Evolutionary conservation across 169 alveolate species (phyloP), one percentile per base, ranked within the genome.

Genomic region (Theileria equi): DNA sequence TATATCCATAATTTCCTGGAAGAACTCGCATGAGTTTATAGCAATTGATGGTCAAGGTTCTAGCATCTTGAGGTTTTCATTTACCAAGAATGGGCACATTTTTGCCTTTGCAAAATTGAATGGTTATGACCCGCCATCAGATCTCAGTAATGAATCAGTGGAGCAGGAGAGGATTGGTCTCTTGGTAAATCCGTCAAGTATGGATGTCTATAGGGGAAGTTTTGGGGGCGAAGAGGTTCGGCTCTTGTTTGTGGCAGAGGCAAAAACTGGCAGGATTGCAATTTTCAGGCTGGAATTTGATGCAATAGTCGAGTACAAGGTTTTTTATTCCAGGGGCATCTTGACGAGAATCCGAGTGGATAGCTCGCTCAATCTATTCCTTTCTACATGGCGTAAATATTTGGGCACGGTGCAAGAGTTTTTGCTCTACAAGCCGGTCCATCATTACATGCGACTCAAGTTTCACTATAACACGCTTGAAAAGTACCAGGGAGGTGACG

Each of bases 331-430:
- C 13, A 1, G 34, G 8, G 72, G 60, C 8, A 19, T 38, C 17
- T 8, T 64, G 21, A 40, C 54, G 4, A 23, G 13, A 5, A 2
- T 74, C 1, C 32, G 25, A 19, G 34, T 66, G 16, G 55, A 63
- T 35, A 13, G 52, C 10, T 29, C 25, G 3, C 19, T n/a, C 5
- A 7, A 29, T 10, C 26, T 35, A 35, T 25, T 49, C 44, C 29
- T 74, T 8, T 74, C 84, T 19, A 13, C 73, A n/a, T 74, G 80
- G 81, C 52, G 73, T 10, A 52, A 26, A 13, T 16, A 62, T 29
- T 53, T 48, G 5, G 84, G 84, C 11, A 34, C 26, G 16, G 55
- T 50, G 47, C 34, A 34, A 10, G 48, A 74, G 3, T 74, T 59
- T 54, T 13, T 74, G 16, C 62, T 25, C 26, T 23, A 26, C 23